Conservation (phyloP, 805 yeast genomes). For the Debaryomyces prosopidis region DNA sequence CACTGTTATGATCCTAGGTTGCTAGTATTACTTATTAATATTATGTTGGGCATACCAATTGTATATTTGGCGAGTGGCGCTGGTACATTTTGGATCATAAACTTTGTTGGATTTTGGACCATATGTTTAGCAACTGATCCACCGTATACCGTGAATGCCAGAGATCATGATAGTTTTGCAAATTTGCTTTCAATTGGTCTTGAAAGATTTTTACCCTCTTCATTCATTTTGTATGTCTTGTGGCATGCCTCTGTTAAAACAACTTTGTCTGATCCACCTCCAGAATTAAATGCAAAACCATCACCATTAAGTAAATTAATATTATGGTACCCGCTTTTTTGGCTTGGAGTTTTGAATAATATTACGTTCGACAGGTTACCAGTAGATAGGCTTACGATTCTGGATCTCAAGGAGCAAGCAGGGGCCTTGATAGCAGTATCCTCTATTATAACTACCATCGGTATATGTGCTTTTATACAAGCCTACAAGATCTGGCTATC, state of each 20-base stretch:
- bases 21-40: conserved; percentile 54
- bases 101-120: conserved; percentile 81
- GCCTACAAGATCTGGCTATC: conserved; percentile 79
- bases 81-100: conserved; percentile 55
- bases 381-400: conserved; percentile 74
- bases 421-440: conserved; percentile 72
- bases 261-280: conserved; percentile 37
- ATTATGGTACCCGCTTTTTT: conserved; percentile 77
- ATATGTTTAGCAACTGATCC: conserved; percentile 76
- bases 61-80: conserved; percentile 50
- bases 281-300: conserved; percentile 8
- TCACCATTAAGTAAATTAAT: conserved; percentile 47
- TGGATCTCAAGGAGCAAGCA: conserved; percentile 71
- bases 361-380: conserved; percentile 87
- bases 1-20: conserved; percentile 74
- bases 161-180: conserved; percentile 54
- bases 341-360: conserved; percentile 85
- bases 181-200: conserved; percentile 68
- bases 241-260: conserved; percentile 59
- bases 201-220: conserved; percentile 71
- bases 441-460: conserved; percentile 48
- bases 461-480: conserved; percentile 63
- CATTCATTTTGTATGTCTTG: conserved; percentile 67
- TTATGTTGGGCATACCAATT: conserved; percentile 62
- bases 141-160: conserved; percentile 60